Conservation (phyloP, 2,329 filamentous ascomycete species). For the Thelonectria discophora region DNA sequence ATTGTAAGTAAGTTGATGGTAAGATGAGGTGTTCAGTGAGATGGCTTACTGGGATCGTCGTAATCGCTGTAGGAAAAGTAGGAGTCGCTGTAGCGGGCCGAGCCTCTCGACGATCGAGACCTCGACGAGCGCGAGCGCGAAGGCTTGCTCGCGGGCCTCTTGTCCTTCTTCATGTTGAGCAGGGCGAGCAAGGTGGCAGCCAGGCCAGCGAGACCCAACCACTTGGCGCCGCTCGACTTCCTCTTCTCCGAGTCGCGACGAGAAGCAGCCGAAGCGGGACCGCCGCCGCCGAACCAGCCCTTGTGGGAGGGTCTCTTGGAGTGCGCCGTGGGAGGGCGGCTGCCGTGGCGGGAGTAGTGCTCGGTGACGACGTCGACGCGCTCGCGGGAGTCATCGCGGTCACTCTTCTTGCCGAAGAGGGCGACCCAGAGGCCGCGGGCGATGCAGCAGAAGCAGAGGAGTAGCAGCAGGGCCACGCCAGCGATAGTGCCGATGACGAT, state of each 20-base stretch:
- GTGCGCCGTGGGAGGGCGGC: slow-evolving; percentile 52
- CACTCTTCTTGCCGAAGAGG: slow-evolving; percentile 66
- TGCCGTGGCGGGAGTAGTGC: slow-evolving; percentile 62
- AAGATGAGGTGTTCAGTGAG: slow-evolving; percentile 8
- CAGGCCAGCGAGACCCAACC: slow-evolving; percentile 62
- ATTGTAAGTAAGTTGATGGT: slow-evolving; percentile 32
- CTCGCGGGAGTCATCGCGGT: slow-evolving; percentile 60
- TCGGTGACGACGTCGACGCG: slow-evolving; percentile 71
- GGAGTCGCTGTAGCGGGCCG: slow-evolving; percentile 61
- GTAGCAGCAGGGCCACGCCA: slow-evolving; percentile 71
- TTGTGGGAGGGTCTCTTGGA: slow-evolving; percentile 62
- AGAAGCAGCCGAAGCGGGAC: slow-evolving; percentile 51
- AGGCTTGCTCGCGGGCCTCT: slow-evolving; percentile 53
- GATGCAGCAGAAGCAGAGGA: slow-evolving; percentile 80
- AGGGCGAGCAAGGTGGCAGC: slow-evolving; percentile 62
- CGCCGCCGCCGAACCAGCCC: slow-evolving; percentile 65
- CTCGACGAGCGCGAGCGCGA: slow-evolving; percentile 47
- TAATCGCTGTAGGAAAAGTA: slow-evolving; percentile 63
- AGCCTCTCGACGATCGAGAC: slow-evolving; percentile 50
- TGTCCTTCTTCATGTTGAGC: slow-evolving; percentile 63
- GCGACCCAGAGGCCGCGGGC: slow-evolving; percentile 69
- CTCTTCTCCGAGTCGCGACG: slow-evolving; percentile 57
- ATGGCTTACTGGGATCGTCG: slow-evolving; percentile 61
- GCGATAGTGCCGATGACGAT: slow-evolving; percentile 80
- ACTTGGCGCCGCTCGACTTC: slow-evolving; percentile 59